Base-by-base conservation (phyloP, 164 flowering plant species). In the Warburgia ugandensis region DNA sequence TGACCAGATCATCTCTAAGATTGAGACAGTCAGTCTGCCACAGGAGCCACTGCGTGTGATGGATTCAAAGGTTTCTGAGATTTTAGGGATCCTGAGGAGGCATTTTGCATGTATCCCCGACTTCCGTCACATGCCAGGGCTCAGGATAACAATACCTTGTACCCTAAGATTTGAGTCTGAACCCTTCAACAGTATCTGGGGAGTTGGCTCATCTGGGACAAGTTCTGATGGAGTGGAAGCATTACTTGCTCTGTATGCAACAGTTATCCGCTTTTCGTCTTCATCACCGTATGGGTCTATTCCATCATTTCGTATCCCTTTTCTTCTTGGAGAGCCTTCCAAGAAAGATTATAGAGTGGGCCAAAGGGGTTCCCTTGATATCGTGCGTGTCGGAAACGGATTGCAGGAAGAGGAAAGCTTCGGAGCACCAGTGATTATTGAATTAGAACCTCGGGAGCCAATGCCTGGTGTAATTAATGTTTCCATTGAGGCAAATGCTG, bases 61-160 rank as follows among this genome's bases (percentile, higher is more conserved):
- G 83, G 97, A 88, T 71, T 68, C 97, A 36, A 84, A 79, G 56
- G 60, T 75, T 60, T 73, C 94, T 22, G 79, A 71, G 64, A 69
- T 86, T 29, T 69, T 88, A 33, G 61, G 39, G 40, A 77, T 62
- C 36, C 38, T 88, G 35, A 74, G 99, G 66, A 56, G 68, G 67
- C 86, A 88, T 59, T 88, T 92, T 64, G 78, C 86, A 22, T 74
- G 59, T 49, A 82, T 92, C 56, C 99, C 97, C 50, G 99, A 86
- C 67, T 77, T 70, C 46, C 75, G 97, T 50, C 75, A 83, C 61
- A 73, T 76, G 89, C 66, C 80, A 32, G 97, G 92, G n/a, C 51
- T 84, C 26, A 92, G 78, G 68, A 83, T 88, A 46, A 69, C 45
- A 55, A 75, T 92, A 50, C 56, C 70, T 1, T 88, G 97, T 64